These are phyloP conservation scores for Kodamaea lidongshanica DNA, from an alignment of 805 yeast genomes.

Conservation along the genomic window DNA sequence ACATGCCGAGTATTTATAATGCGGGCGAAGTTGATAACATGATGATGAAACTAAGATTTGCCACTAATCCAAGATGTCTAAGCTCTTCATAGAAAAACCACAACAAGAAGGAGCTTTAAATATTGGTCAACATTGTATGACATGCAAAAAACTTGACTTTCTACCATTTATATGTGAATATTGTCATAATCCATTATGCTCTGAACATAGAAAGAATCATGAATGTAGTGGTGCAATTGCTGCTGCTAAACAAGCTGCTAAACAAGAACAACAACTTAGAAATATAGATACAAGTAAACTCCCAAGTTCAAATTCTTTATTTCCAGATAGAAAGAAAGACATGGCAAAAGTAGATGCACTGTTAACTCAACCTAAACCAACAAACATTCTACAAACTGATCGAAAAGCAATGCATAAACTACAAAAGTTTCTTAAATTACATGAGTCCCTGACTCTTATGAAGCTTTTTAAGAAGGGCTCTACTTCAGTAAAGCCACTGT, in stretches of 20 bases:
- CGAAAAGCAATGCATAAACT: conserved; percentile 10
- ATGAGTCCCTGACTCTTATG: conserved; percentile 4
- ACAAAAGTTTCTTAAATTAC: conserved; percentile 6
- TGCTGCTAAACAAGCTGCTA: conserved; percentile 2
- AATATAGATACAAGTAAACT: conserved; percentile 11
- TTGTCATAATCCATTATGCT: conserved; percentile 43
- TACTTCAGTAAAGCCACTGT: no score
- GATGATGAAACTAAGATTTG: background rate
- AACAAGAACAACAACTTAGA: conserved; percentile 10
- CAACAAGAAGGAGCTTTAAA: conserved; percentile 27
- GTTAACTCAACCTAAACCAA: conserved; percentile 17
- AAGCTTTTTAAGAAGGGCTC: conserved; percentile 5
- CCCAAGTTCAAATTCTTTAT: conserved; percentile 41
- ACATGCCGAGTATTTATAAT: no score
- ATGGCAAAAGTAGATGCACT: conserved; percentile 28
- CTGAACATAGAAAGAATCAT: conserved; percentile 43
- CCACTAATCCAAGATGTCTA: conserved; percentile 8
- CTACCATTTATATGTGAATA: conserved; percentile 51
- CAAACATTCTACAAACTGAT: conserved; percentile 14
- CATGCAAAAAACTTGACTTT: conserved; percentile 51
- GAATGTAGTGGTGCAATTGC: conserved; percentile 19
- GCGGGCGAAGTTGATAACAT: no score
- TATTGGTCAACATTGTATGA: conserved; percentile 51
- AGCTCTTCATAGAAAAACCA: conserved; percentile 5
- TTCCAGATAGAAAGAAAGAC: conserved; percentile 46